Base-by-base conservation (phyloP, 495 filamentous ascomycete species). In the Trichoderma reesei region DNA sequence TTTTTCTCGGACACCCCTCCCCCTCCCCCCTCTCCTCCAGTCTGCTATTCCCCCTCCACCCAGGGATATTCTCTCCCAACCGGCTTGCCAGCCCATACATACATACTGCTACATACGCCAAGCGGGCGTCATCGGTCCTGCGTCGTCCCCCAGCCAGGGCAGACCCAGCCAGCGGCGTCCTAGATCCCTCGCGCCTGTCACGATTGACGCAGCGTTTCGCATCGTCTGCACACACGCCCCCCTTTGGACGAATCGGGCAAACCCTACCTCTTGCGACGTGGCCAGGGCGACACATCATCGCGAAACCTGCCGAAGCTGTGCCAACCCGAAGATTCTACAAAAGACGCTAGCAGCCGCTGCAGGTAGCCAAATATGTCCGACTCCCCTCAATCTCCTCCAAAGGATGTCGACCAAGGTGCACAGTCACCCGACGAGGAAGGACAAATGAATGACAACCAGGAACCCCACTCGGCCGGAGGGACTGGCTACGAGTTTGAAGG, bases 391-490 rank as follows among this genome's bases (percentile, higher is more conserved):
- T 90, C 90, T 84, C 90, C 91, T 82, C 86, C 91, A 72, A 94
- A 96, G 83, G 90, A 95, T 74, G 87, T 90, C 80, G 93, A 96
- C 83, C 87, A 86, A 82, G 89, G 88, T 87, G 87, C 83, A 83
- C 90, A 90, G 82, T 96, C 93, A 81, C 87, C 88, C 82, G 91
- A 95, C 79, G 91, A 96, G 75, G 82, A 81, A 76, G 79, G 76
- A 78, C 79, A 81, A 79, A 82, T 83, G 80, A 82, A 82, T 72
- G 81, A 83, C 71, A 75, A 76, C 74, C 78, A 80, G 70, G 82
- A 85, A 77, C 81, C 81, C 82, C 81, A 82, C 71, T 76, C 78
- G 73, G 74, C 74, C 73, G 80, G 75, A 70, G 78, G 79, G 73
- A 73, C 83, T 42, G 61, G 38, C 81, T 92, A 88, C 82, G 94